phyloP scores from a whole-genome alignment of 2,329 filamentous ascomycete species.

The Rutstroemia sydowiana region DNA sequence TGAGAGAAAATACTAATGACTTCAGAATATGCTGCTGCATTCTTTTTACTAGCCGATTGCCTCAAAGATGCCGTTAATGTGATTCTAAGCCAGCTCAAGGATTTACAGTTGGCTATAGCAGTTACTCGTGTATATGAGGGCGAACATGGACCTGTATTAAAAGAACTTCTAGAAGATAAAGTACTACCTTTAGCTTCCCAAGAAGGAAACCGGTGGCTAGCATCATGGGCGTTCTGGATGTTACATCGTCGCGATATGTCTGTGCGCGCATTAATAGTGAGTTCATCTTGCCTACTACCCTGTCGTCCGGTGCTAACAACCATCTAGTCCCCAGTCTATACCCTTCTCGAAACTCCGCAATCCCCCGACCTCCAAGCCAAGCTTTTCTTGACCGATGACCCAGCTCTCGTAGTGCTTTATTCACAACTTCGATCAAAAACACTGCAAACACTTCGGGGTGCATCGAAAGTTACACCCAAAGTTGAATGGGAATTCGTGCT shows the following conservation, averaged over 20 bases:
- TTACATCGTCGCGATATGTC: constrained; percentile 75
- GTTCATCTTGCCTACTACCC: constrained; percentile 25
- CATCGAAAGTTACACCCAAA: constrained; percentile 68
- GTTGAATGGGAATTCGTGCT: constrained; percentile 86
- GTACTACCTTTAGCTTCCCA: constrained; percentile 70
- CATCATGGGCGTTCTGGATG: constrained; percentile 95
- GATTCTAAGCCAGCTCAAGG: constrained; percentile 77
- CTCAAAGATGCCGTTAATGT: constrained; percentile 80
- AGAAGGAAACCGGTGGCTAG: constrained; percentile 86
- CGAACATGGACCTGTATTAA: constrained; percentile 68
- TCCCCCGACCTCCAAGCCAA: constrained; percentile 66
- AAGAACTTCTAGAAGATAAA: constrained; percentile 68
- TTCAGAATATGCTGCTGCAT: constrained; percentile 84
- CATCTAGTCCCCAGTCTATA: constrained; percentile 65
- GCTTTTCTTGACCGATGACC: constrained; percentile 83
- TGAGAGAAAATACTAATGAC: constrained; percentile 10
- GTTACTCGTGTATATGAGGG: constrained; percentile 84
- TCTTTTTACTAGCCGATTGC: constrained; percentile 85
- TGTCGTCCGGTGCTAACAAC: not conserved
- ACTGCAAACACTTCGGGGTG: constrained; percentile 76
- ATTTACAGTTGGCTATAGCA: constrained; percentile 83
- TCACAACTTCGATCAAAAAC: constrained; percentile 75
- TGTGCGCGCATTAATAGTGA: constrained; percentile 72
- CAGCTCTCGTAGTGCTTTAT: constrained; percentile 81
- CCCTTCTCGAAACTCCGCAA: constrained; percentile 60